Conservation (phyloP, 352 stramenopile genomes). For the Salisapilia sapeloensis region DNA sequence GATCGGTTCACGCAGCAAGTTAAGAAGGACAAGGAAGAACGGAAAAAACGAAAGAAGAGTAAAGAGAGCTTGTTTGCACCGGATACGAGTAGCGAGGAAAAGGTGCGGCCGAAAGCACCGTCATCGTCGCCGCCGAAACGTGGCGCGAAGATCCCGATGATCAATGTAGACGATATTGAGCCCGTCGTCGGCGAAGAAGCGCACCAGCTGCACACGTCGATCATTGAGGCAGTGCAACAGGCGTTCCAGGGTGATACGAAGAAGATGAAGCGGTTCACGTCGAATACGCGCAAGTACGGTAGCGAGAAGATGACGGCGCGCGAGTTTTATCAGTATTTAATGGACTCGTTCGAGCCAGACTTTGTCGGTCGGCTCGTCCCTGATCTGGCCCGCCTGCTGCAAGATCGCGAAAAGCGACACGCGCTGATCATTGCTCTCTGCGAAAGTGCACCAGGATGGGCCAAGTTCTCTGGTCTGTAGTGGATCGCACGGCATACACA, state of each 20-base stretch:
- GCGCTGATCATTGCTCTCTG: constrained; percentile 69
- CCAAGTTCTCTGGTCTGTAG: constrained; percentile 67
- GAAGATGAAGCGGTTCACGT: constrained; percentile 79
- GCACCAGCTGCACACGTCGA: constrained; percentile 66
- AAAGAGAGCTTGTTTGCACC: constrained; percentile 11
- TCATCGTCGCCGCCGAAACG: constrained; percentile 21
- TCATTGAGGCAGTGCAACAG: constrained; percentile 54
- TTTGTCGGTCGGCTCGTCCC: constrained; percentile 75
- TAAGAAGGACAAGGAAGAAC: constrained; percentile 57
- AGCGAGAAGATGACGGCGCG: constrained; percentile 72
- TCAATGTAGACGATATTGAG: constrained; percentile 62
- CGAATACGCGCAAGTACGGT: constrained; percentile 71
- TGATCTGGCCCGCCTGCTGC: constrained; percentile 63
- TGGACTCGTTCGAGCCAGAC: constrained; percentile 71
- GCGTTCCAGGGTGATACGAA: constrained; percentile 58
- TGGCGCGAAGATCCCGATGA: constrained; percentile 20
- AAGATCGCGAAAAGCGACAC: constrained; percentile 74
- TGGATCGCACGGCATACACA: constrained; percentile 1
- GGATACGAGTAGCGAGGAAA: constrained; percentile 6
- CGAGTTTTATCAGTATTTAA: constrained; percentile 84
- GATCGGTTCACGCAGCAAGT: constrained; percentile 46
- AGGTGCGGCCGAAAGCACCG: constrained; percentile 11
- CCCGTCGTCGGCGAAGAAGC: constrained; percentile 70
- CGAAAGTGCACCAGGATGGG: constrained; percentile 67
- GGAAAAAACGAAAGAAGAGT: constrained; percentile 26